Evolutionary conservation across 2,329 filamentous ascomycete genomes (phyloP), one percentile per base, ranked within the genome.

Genomic region (Cyphellophora attinorum): DNA sequence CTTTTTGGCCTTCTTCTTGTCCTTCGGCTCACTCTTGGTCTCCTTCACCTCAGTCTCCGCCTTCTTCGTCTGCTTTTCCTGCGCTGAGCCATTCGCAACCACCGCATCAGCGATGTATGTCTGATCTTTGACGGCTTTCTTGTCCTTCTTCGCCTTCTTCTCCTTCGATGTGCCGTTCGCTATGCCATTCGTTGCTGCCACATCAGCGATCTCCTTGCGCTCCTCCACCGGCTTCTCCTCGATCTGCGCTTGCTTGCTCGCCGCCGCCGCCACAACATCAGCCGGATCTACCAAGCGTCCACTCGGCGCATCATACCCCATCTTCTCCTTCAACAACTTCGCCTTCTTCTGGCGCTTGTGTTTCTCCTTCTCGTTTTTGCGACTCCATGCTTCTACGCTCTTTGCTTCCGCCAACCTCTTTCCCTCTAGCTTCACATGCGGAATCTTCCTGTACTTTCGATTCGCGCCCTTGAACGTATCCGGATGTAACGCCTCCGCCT

Each of bases 381-480:
- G 74, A 39, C 78, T 68, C 91, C 91, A 98, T n/a, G 68, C 67
- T 21, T 80, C 74, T 53, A 85, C 76, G 13, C 80, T 75, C 46
- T 75, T 72, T 27, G 83, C 81, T 54, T 79, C 76, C 51, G 80
- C 76, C 46, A 96, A 69, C 49, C 76, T 72, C 49, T 76, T 70
- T 32, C 84, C 84, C 40, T 81, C 82, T 57, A 96, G 81, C 63
- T 83, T 83, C 62, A 86, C 91, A 70, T 84, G 81, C 13, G 91
- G 89, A 10, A 89, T 77, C 43, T 72, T 72, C 70, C 93, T 93
- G 71, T 91, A 95, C 37, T 88, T 81, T 52, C 76, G 78, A 60
- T 93, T 89, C 51, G 86, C 85, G 23, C 86, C 86, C 64, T 91
- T 86, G 76, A 86, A 96, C 34, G 95, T 66, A 42, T 85, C 72